phyloP scores from a whole-genome alignment of 257 asterid genomes.

The Solanum piurae region DNA sequence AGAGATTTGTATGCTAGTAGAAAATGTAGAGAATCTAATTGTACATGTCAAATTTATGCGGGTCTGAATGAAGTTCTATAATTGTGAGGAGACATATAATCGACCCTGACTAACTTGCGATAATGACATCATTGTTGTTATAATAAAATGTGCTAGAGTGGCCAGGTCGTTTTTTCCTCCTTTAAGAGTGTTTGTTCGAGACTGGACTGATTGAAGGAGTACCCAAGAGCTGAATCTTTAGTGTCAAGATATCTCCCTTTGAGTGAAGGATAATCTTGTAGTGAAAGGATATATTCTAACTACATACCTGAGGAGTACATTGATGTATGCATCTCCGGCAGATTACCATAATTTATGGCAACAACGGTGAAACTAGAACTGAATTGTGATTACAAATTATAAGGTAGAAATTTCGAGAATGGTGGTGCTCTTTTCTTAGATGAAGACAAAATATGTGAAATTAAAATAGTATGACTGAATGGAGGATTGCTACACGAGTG shows the following conservation, averaged over 20 bases:
- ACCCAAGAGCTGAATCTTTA: not conserved
- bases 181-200: not conserved
- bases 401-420: not conserved
- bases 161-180: not conserved
- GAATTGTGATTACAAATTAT: not conserved
- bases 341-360: not conserved
- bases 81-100: not conserved
- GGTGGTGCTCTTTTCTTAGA: not conserved
- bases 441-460: not conserved
- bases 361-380: not conserved
- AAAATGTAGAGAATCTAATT: not conserved
- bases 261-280: not conserved
- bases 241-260: not conserved
- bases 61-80: not conserved
- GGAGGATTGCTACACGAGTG: not conserved
- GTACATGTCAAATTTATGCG: not conserved
- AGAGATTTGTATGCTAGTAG: not conserved
- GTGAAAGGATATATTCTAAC: not conserved
- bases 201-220: not conserved
- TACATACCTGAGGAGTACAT: not conserved
- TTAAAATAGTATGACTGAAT: not conserved
- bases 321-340: not conserved
- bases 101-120: not conserved
- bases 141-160: not conserved
- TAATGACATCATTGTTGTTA: not conserved